Conservation (phyloP, 495 filamentous ascomycete genomes). For the Echria macrotheca region DNA sequence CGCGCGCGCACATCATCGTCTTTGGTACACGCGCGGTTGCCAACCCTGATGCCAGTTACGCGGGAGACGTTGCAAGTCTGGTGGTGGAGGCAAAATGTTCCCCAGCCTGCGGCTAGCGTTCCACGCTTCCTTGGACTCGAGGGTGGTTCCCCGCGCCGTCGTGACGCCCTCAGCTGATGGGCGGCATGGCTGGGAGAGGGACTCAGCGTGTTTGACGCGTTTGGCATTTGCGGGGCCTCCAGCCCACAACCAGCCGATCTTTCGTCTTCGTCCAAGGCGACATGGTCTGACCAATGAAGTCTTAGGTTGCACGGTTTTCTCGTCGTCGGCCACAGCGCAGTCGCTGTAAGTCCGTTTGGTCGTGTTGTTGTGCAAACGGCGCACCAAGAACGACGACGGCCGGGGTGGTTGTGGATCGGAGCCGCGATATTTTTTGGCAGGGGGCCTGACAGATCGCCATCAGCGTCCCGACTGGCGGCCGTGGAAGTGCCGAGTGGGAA, state of each 20-base stretch:
- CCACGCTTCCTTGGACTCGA: too few species aligned
- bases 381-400: not conserved
- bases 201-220: not conserved
- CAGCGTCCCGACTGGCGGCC: constrained; percentile 15
- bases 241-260: constrained; percentile 12
- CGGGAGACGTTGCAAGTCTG: too few species aligned
- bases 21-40: constrained; percentile 18
- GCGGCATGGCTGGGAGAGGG: constrained; percentile 5
- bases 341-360: not conserved
- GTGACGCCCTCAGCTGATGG: too few species aligned
- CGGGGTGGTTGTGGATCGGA: constrained; percentile 8
- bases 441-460: constrained; percentile 24
- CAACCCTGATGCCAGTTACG: not conserved
- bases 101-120: too few species aligned
- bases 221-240: constrained; percentile 7
- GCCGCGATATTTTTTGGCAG: too few species aligned
- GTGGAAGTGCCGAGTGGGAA: constrained; percentile 24
- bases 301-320: constrained; percentile 5
- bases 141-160: too few species aligned
- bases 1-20: too few species aligned
- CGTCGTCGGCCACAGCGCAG: not conserved
- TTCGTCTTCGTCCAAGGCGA: not conserved
- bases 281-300: constrained; percentile 11
- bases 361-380: not conserved
- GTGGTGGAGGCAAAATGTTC: too few species aligned